Evolutionary conservation across 2,329 filamentous ascomycete species (phyloP), one percentile per base, ranked within the genome.

Genomic region (Penicillium sp.): DNA sequence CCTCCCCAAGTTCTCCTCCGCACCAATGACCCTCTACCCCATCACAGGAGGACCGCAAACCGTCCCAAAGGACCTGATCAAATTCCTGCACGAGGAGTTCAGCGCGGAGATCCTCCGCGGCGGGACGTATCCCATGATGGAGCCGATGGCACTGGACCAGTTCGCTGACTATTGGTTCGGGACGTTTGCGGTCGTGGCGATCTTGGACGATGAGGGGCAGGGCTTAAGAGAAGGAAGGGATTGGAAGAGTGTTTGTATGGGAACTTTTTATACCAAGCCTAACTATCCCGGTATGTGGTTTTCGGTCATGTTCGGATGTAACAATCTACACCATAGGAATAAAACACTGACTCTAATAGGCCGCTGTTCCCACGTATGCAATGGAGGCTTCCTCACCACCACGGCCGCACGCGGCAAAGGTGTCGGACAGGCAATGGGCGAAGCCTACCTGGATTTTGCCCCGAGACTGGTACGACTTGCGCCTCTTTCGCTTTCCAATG

Each of bases 191-290:
- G 69, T 68, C 45, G 61, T 75, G 3, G 72, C 65, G 9, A 46
- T 73, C 3, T 32, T 65, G 13, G 68, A 60, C 51, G 59, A 60
- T 0, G 57, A 63, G 2, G 47, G 45, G 8, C 46, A 60, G 29
- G 60, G 56, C 1, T 25, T 68, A 46, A 48, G 49, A 16, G 63
- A 68, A 31, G 70, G 60, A 1, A 59, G 68, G 48, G 61, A 74
- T 39, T 75, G 72, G 72, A 65, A 66, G 55, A 66, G 52, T 52
- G 64, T 64, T 38, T 74, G 72, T 55, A 37, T 74, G 60, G 72
- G 72, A 27, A 75, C 72, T 41, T 75, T 74, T 60, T 75, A 75
- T 69, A 60, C 72, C 31, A 75, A 75, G 61, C 72, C 72, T 31
- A 74, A 74, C 65, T 74, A 74, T 69, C 72, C 72, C 16, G 72